Evolutionary conservation across 352 stramenopile genomes (phyloP).

Genomic region (Phytopythium oedochilum): DNA sequence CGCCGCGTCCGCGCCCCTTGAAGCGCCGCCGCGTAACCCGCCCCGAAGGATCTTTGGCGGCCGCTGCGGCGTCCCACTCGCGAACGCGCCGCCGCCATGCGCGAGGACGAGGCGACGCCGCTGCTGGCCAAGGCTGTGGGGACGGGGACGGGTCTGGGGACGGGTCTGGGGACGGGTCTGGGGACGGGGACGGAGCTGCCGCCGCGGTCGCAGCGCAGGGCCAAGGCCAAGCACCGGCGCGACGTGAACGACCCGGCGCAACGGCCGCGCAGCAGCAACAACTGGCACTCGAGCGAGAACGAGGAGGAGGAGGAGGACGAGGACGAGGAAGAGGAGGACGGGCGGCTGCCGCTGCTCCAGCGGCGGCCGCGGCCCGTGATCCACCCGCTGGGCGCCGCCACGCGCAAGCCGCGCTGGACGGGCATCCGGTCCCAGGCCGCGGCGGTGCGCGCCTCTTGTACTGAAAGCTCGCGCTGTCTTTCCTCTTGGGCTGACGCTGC

Average conservation of each 20-base stretch:
- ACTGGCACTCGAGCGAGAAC: neutral
- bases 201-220: neutral
- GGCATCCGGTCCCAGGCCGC: conserved; percentile 27
- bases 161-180: too few relatives aligned
- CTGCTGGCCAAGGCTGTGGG: conserved; percentile 6
- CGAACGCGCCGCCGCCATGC: neutral
- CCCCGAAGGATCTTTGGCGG: too few relatives aligned
- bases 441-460: conserved; percentile 6
- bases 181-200: neutral
- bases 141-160: neutral
- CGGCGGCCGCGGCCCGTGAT: conserved; percentile 8
- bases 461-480: too few relatives aligned
- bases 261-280: neutral
- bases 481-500: too few relatives aligned
- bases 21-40: too few relatives aligned
- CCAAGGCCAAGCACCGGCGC: conserved; percentile 1
- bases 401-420: conserved; percentile 31
- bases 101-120: conserved; percentile 7
- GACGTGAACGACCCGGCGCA: neutral
- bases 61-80: neutral
- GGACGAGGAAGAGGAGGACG: conserved; percentile 6
- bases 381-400: conserved; percentile 12
- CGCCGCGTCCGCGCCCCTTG: too few relatives aligned
- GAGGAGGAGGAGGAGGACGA: neutral
- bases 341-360: conserved; percentile 7